Conservation (phyloP, 2,329 filamentous ascomycete genomes). For the Calonectria pteridis region DNA sequence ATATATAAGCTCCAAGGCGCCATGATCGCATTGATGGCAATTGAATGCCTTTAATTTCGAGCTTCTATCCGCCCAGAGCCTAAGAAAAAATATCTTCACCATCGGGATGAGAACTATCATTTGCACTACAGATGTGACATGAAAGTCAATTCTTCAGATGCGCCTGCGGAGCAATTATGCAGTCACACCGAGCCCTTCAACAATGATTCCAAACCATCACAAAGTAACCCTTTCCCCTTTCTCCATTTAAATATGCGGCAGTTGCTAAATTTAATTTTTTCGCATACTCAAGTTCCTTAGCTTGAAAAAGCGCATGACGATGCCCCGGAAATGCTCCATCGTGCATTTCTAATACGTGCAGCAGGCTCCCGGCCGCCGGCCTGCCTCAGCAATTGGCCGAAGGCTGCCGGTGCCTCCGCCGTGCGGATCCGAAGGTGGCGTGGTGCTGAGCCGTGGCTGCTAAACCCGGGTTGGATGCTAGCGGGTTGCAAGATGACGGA, state of each 20-base stretch:
- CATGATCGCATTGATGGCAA: too few relatives aligned
- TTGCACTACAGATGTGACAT: background rate
- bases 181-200: background rate
- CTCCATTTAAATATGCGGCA: background rate
- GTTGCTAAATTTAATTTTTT: background rate
- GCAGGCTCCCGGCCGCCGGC: background rate
- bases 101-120: background rate
- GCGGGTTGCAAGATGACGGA: background rate
- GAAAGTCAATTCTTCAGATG: background rate
- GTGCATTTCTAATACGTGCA: background rate
- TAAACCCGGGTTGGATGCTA: background rate
- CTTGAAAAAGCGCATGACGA: background rate
- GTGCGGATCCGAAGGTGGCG: background rate
- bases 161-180: background rate
- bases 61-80: too few relatives aligned
- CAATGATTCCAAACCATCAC: background rate
- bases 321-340: background rate
- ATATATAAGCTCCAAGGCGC: too few relatives aligned
- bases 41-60: background rate
- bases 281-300: background rate
- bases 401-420: background rate
- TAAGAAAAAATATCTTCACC: background rate
- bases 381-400: background rate
- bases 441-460: background rate
- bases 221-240: background rate